Conservation (phyloP, 305 asterid species). For the Solanum hybrid region DNA sequence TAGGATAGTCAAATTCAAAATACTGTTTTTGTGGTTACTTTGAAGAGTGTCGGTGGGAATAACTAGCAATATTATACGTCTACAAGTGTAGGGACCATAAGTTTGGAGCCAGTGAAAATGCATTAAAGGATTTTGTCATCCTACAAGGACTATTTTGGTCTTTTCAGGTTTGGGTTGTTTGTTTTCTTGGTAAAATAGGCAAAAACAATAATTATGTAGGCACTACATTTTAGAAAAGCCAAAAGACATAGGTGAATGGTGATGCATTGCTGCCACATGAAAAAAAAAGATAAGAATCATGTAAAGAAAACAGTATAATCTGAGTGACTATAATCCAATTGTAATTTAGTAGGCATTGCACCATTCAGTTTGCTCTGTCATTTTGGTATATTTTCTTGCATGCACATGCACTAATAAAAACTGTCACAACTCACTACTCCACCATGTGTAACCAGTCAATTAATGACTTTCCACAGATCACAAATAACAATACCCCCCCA, state of each 20-base stretch:
- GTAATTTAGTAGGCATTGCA: conserved; percentile 13
- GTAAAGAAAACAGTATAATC: neutral
- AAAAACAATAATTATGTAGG: conserved; percentile 19
- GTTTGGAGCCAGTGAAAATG: neutral
- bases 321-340: neutral
- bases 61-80: neutral
- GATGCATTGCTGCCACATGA: conserved; percentile 31
- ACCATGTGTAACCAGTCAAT: conserved; percentile 23
- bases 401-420: conserved; percentile 26
- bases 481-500: neutral
- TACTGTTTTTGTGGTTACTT: neutral
- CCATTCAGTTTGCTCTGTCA: conserved; percentile 16
- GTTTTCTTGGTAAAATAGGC: neutral
- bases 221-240: conserved; percentile 10
- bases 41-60: conserved; percentile 5
- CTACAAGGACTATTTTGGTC: neutral
- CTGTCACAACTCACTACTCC: conserved; percentile 21
- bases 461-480: conserved; percentile 27
- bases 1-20: conserved; percentile 2
- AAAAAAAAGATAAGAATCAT: conserved; percentile 3
- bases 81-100: neutral
- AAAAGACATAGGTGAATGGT: conserved; percentile 16
- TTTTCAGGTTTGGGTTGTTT: neutral
- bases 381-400: conserved; percentile 23
- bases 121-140: neutral